Evolutionary conservation across 345 rosid species (phyloP).

Genomic region (Turnera subulata): DNA sequence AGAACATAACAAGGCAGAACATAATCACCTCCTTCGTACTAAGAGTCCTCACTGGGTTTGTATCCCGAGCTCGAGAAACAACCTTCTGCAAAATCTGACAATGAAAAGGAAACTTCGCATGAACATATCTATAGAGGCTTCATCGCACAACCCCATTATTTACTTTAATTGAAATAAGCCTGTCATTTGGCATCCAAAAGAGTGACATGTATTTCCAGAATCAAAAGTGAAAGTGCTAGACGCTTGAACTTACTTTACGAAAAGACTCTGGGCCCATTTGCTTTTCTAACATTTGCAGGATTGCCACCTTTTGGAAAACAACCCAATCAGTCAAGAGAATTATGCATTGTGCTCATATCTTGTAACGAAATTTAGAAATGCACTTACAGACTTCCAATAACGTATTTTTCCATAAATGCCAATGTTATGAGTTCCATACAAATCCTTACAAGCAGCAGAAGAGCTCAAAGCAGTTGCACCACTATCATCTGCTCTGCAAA

Average conservation of each 20-base stretch:
- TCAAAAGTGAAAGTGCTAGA: constrained; percentile 7
- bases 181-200: too few relatives aligned
- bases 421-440: constrained; percentile 77
- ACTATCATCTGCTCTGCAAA: constrained; percentile 89
- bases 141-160: too few relatives aligned
- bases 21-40: constrained; percentile 89
- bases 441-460: constrained; percentile 78
- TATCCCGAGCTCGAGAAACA: constrained; percentile 65
- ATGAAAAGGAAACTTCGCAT: too few relatives aligned
- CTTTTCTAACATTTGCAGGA: constrained; percentile 97
- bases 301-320: constrained; percentile 59
- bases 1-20: background rate
- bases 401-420: constrained; percentile 89
- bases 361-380: constrained; percentile 10
- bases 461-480: constrained; percentile 82
- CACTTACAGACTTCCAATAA: constrained; percentile 94
- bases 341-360: background rate
- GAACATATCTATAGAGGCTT: too few relatives aligned
- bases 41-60: constrained; percentile 61
- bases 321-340: constrained; percentile 15
- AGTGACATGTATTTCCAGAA: background rate
- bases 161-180: too few relatives aligned
- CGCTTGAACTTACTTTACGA: constrained; percentile 52
- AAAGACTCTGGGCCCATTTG: constrained; percentile 99
- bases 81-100: constrained; percentile 87